These are phyloP conservation scores for Paecilomyces formosus DNA, from an alignment of 2,329 filamentous ascomycete species.

Conservation along the genomic window DNA sequence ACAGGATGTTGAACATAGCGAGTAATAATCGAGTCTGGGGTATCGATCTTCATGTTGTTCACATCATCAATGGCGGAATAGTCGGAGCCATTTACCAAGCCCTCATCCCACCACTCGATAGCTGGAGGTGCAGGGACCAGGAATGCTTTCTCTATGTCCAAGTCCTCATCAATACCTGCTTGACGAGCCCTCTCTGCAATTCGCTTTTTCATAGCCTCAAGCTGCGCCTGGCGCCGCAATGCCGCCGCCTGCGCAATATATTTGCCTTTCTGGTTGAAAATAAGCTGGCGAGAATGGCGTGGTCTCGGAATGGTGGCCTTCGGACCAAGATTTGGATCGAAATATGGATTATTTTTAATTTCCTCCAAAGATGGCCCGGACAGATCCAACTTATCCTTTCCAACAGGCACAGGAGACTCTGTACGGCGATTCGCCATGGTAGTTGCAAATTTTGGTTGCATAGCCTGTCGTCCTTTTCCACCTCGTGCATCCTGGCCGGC, in stretches of 20 bases:
- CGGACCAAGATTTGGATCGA: constrained; percentile 60
- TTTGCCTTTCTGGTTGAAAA: constrained; percentile 95
- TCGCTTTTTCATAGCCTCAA: constrained; percentile 91
- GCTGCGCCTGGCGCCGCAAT: constrained; percentile 72
- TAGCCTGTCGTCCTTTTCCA: constrained; percentile 32
- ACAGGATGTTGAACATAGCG: constrained; percentile 90
- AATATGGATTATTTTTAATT: constrained; percentile 70
- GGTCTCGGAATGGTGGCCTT: constrained; percentile 53
- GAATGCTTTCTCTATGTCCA: constrained; percentile 84
- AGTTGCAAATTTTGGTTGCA: constrained; percentile 47
- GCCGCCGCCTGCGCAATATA: constrained; percentile 93
- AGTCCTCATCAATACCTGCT: constrained; percentile 87
- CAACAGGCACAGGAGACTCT: constrained; percentile 32
- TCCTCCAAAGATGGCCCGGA: constrained; percentile 53
- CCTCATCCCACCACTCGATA: constrained; percentile 98
- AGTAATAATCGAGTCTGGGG: constrained; percentile 80
- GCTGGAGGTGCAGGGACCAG: constrained; percentile 75
- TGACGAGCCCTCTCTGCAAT: constrained; percentile 83
- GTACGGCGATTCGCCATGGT: constrained; percentile 48
- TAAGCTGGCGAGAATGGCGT: constrained; percentile 65
- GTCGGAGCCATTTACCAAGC: constrained; percentile 63
- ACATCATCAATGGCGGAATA: constrained; percentile 65
- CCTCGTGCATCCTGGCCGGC: constrained; percentile 37
- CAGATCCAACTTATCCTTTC: constrained; percentile 44
- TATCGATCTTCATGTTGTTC: constrained; percentile 62